Conservation (phyloP, 768 basidiomycete species). For the Hygrocybe coccinea region DNA sequence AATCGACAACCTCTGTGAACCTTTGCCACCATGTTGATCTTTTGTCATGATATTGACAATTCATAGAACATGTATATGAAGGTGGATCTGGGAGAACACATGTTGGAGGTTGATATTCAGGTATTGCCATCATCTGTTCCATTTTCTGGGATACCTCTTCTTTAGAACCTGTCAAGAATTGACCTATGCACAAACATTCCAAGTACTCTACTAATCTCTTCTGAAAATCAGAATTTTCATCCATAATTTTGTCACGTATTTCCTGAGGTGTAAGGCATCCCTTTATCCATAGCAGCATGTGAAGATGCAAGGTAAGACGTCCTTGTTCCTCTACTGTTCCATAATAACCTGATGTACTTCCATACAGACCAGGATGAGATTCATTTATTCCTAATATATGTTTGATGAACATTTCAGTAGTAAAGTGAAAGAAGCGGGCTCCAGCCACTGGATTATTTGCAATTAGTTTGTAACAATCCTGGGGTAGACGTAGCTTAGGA, state of each 20-base stretch:
- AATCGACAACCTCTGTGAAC: conserved; percentile 21
- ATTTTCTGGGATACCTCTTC: conserved; percentile 18
- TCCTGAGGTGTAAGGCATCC: conserved; percentile 29
- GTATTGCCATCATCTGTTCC: neutral
- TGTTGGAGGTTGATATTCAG: conserved; percentile 19
- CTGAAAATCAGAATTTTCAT: conserved; percentile 17
- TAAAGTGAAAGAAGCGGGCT: conserved; percentile 27
- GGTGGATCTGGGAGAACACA: conserved; percentile 19
- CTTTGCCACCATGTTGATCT: conserved; percentile 16
- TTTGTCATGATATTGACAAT: conserved; percentile 8
- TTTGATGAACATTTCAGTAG: conserved; percentile 21
- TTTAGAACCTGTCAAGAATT: conserved; percentile 27
- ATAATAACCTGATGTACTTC: conserved; percentile 28
- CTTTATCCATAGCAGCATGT: conserved; percentile 34
- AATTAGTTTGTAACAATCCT: conserved; percentile 21
- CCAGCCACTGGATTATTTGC: conserved; percentile 25
- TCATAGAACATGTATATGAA: conserved; percentile 13
- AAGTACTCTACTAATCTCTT: conserved; percentile 20
- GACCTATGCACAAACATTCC: conserved; percentile 23
- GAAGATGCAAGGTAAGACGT: conserved; percentile 33
- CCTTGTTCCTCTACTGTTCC: conserved; percentile 36
- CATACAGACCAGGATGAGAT: conserved; percentile 25
- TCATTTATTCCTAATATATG: conserved; percentile 20
- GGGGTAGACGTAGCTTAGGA: conserved; percentile 1
- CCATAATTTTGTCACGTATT: conserved; percentile 25